Conservation (phyloP, 2,329 filamentous ascomycete species). For the Alternaria hordeiaustralica region DNA sequence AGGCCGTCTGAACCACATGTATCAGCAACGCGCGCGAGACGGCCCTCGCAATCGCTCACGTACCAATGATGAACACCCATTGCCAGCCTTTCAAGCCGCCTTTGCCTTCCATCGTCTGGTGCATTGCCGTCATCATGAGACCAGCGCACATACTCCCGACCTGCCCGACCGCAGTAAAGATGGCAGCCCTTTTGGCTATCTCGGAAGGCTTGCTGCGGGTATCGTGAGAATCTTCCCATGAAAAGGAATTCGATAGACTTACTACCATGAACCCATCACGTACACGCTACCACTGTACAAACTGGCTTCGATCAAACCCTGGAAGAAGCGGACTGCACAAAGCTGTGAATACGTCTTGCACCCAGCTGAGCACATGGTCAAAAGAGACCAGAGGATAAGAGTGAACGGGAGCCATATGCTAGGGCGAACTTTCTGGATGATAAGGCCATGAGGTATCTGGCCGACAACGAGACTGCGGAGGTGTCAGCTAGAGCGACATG, state of each 20-base stretch:
- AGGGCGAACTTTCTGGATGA: slow-evolving; percentile 32
- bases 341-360: slow-evolving; percentile 30
- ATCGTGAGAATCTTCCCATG: background rate
- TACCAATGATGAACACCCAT: slow-evolving; percentile 35
- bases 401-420: slow-evolving; percentile 34
- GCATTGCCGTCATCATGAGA: slow-evolving; percentile 35
- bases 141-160: slow-evolving; percentile 37
- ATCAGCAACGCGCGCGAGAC: background rate
- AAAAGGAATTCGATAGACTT: slow-evolving; percentile 9
- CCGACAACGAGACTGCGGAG: slow-evolving; percentile 23
- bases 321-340: slow-evolving; percentile 30
- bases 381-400: slow-evolving; percentile 28
- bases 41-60: background rate
- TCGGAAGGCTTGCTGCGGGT: slow-evolving; percentile 25
- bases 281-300: slow-evolving; percentile 33
- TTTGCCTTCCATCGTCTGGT: slow-evolving; percentile 28
- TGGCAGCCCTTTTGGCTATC: slow-evolving; percentile 33
- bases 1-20: slow-evolving; percentile 19
- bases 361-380: slow-evolving; percentile 36
- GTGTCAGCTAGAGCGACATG: background rate
- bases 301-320: slow-evolving; percentile 29
- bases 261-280: slow-evolving; percentile 36
- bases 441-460: slow-evolving; percentile 29
- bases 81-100: slow-evolving; percentile 31
- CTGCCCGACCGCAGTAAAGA: slow-evolving; percentile 33